phyloP scores from a whole-genome alignment of 495 filamentous ascomycete species.

The Zalerion maritima region DNA sequence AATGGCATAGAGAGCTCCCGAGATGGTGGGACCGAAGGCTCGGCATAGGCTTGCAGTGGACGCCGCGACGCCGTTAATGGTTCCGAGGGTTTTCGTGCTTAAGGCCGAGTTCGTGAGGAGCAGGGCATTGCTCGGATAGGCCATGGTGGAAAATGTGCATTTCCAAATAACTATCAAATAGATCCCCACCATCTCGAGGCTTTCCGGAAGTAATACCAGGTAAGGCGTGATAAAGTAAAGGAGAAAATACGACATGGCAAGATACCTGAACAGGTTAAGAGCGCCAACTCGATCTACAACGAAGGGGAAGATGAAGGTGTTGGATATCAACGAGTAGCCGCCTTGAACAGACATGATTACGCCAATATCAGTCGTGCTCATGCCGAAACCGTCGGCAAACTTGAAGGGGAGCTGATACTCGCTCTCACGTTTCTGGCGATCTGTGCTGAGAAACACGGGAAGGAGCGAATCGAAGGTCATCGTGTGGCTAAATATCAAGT shows the following conservation, averaged over 20 bases:
- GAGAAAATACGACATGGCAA: conserved; percentile 69
- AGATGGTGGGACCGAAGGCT: conserved; percentile 76
- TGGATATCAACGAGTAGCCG: conserved; percentile 72
- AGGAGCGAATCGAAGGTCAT: conserved; percentile 92
- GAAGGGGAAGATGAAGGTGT: conserved; percentile 68
- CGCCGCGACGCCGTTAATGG: conserved; percentile 85
- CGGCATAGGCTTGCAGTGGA: conserved; percentile 78
- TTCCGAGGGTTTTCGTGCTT: conserved; percentile 63
- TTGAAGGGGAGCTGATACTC: conserved; percentile 55
- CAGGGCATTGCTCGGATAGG: conserved; percentile 76
- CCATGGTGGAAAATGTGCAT: conserved; percentile 70
- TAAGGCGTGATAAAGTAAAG: conserved; percentile 84
- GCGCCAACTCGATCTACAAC: conserved; percentile 57
- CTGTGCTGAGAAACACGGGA: conserved; percentile 79
- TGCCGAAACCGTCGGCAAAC: conserved; percentile 74
- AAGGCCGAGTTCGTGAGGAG: conserved; percentile 75
- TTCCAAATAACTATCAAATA: conserved; percentile 72
- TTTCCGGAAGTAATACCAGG: conserved; percentile 63
- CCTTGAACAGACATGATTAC: conserved; percentile 80
- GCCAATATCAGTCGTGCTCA: conserved; percentile 70
- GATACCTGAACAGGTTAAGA: conserved; percentile 63
- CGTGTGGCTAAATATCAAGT: conserved; percentile 36
- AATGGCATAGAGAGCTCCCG: conserved; percentile 67
- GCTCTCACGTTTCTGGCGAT: conserved; percentile 26
- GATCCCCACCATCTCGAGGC: conserved; percentile 54